These are phyloP conservation scores for Lachancea thermotolerans DNA, from an alignment of 805 yeast genomes.

Conservation along the genomic window DNA sequence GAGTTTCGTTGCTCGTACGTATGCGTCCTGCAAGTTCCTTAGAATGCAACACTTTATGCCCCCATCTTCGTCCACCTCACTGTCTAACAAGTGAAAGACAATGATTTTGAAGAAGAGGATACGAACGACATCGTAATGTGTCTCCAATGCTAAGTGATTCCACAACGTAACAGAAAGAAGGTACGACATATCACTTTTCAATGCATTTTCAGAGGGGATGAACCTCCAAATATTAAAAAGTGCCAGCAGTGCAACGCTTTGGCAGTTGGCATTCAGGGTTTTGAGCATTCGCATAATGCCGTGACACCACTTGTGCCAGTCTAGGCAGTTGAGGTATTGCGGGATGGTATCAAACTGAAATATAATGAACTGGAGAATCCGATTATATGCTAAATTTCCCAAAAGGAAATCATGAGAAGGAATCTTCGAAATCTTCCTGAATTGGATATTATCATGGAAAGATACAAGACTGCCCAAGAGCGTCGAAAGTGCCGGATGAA, in stretches of 20 bases:
- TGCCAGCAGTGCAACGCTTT: conserved; percentile 18
- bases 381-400: conserved; percentile 26
- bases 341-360: conserved; percentile 16
- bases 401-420: conserved; percentile 24
- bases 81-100: conserved; percentile 7
- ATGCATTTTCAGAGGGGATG: conserved; percentile 12
- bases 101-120: conserved; percentile 9
- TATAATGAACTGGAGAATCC: conserved; percentile 19
- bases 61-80: neutral
- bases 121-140: conserved; percentile 11
- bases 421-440: conserved; percentile 16
- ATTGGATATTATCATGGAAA: conserved; percentile 21
- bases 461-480: conserved; percentile 9
- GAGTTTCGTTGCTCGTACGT: neutral
- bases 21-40: conserved; percentile 1
- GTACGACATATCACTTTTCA: conserved; percentile 7
- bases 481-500: conserved; percentile 7
- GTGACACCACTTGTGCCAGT: conserved; percentile 25
- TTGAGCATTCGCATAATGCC: conserved; percentile 23
- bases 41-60: neutral
- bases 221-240: conserved; percentile 27
- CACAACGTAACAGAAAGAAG: conserved; percentile 14
- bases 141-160: conserved; percentile 15
- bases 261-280: conserved; percentile 23
- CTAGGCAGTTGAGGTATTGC: conserved; percentile 9